Conservation (phyloP, 2,329 filamentous ascomycete species). For the Fonsecaea monophora region DNA sequence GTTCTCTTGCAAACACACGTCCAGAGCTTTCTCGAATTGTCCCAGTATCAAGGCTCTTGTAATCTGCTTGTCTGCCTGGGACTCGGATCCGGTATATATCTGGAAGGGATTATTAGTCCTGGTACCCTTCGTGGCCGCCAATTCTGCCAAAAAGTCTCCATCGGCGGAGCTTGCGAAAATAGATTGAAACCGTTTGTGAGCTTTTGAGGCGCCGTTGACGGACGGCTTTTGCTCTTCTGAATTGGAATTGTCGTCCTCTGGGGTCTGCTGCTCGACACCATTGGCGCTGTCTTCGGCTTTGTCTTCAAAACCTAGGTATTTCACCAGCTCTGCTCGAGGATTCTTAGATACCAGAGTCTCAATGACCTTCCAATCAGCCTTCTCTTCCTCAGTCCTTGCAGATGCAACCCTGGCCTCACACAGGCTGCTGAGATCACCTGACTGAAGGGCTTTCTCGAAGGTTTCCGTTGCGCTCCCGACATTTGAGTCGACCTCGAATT, state of each 20-base stretch:
- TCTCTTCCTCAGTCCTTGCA: slow-evolving; percentile 86
- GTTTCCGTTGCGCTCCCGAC: slow-evolving; percentile 83
- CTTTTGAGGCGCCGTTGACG: slow-evolving; percentile 58
- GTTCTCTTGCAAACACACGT: slow-evolving; percentile 85
- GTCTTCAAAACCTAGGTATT: slow-evolving; percentile 86
- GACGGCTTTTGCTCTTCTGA: slow-evolving; percentile 51
- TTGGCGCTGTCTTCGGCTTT: slow-evolving; percentile 59
- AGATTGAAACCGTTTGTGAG: slow-evolving; percentile 71
- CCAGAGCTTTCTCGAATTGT: slow-evolving; percentile 86
- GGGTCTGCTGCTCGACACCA: slow-evolving; percentile 42
- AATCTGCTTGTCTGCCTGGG: slow-evolving; percentile 81
- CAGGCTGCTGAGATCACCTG: slow-evolving; percentile 77
- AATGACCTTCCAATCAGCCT: slow-evolving; percentile 94
- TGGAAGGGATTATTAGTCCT: slow-evolving; percentile 96
- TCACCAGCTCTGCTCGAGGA: slow-evolving; percentile 82
- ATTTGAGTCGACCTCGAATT: slow-evolving; percentile 86
- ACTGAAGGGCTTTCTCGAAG: slow-evolving; percentile 82
- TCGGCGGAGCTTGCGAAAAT: slow-evolving; percentile 80
- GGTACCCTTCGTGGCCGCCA: slow-evolving; percentile 86
- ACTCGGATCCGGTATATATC: slow-evolving; percentile 83
- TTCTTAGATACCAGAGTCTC: slow-evolving; percentile 84
- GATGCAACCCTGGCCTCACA: slow-evolving; percentile 78
- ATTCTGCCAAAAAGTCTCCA: slow-evolving; percentile 82
- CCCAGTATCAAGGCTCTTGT: slow-evolving; percentile 88
- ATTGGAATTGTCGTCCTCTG: slow-evolving; percentile 45